Conservation (phyloP, 768 basidiomycete genomes). For the Boletales sp. region DNA sequence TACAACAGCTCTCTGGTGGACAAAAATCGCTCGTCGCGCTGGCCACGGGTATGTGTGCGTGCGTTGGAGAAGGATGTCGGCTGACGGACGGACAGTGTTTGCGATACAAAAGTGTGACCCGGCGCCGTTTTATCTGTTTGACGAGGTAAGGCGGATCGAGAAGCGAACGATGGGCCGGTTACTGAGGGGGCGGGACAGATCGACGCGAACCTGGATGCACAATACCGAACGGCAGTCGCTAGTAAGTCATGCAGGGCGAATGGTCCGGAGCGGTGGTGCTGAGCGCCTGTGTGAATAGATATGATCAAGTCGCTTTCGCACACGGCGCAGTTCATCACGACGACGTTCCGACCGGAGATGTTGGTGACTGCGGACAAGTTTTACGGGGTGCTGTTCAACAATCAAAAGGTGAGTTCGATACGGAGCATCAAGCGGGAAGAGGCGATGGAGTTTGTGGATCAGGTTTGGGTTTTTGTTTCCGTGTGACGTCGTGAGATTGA, state of each 20-base stretch:
- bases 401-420: conserved; percentile 91
- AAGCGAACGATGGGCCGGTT: background rate
- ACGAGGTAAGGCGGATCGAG: conserved; percentile 57
- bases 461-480: conserved; percentile 40
- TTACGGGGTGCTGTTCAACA: conserved; percentile 95
- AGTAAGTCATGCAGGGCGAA: conserved; percentile 44
- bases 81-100: conserved; percentile 58
- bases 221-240: conserved; percentile 96
- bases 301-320: conserved; percentile 93
- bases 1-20: conserved; percentile 95
- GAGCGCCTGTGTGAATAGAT: conserved; percentile 8
- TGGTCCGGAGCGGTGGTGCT: too few relatives aligned
- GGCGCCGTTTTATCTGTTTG: conserved; percentile 98
- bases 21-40: conserved; percentile 97
- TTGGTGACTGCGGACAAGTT: conserved; percentile 93
- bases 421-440: conserved; percentile 84
- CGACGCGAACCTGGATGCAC: conserved; percentile 96
- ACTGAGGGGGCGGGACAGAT: conserved; percentile 49
- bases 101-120: conserved; percentile 99
- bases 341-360: conserved; percentile 98
- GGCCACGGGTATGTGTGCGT: conserved; percentile 62
- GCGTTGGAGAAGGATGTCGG: background rate
- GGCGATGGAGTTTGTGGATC: conserved; percentile 93
- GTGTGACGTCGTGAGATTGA: background rate
- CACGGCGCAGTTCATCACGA: conserved; percentile 95